Conservation (phyloP, 2,329 filamentous ascomycete genomes). For the Colletotrichum eleusines region DNA sequence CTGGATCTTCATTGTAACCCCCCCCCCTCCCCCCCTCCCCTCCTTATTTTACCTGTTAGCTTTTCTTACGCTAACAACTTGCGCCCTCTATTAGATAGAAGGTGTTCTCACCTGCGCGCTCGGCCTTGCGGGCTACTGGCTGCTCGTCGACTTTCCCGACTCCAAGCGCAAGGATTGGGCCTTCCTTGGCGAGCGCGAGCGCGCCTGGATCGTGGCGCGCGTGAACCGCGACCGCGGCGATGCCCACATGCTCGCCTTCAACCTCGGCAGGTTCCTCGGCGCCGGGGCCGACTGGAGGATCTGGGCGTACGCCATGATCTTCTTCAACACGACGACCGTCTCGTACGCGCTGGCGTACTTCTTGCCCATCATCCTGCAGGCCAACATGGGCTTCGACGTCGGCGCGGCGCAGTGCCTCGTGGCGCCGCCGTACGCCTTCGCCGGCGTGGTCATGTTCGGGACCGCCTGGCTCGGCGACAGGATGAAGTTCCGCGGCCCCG, state of each 20-base stretch:
- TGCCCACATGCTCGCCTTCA: conserved; percentile 65
- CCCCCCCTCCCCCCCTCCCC: accelerated
- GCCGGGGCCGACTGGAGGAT: conserved; percentile 66
- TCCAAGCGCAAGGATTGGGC: conserved; percentile 62
- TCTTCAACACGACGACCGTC: conserved; percentile 76
- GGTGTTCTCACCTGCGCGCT: conserved; percentile 67
- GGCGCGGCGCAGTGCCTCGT: conserved; percentile 76
- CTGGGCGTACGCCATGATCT: conserved; percentile 72
- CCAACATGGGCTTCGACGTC: conserved; percentile 73
- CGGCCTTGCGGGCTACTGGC: conserved; percentile 64
- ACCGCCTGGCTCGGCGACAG: conserved; percentile 75
- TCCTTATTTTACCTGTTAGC: not conserved
- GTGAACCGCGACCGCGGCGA: conserved; percentile 71
- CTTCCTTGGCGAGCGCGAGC: conserved; percentile 66
- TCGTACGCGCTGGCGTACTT: conserved; percentile 84
- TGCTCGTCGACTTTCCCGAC: conserved; percentile 75
- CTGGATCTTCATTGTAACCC: conserved; percentile 70
- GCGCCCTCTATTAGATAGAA: conserved; percentile 47
- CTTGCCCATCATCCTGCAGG: conserved; percentile 77
- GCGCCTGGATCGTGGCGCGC: conserved; percentile 63
- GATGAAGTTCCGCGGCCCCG: conserved; percentile 73
- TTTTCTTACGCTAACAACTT: too few species aligned
- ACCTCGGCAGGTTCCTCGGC: conserved; percentile 59
- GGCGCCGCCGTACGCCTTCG: conserved; percentile 76
- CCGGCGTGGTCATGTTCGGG: conserved; percentile 71